A percentile compares a stretch with the other conserved stretches of the same genome.
phyloP scores from a whole-genome alignment of 2,329 filamentous ascomycete species.

The Ilyonectria mors-panacis region DNA sequence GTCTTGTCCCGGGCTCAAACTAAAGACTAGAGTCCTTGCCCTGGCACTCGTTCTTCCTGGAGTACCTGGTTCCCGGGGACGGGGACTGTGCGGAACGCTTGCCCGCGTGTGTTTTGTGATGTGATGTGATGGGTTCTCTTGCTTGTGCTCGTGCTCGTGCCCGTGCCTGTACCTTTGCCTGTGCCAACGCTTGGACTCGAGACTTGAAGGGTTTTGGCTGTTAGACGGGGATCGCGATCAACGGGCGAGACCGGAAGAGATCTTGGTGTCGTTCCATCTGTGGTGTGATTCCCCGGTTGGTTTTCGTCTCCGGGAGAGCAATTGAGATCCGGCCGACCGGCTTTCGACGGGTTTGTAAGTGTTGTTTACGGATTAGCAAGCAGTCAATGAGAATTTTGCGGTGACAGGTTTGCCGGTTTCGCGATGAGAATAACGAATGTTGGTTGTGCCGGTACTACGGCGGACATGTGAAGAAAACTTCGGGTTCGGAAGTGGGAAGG shows the following conservation, averaged over 20 bases:
- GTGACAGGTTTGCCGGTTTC: neutral
- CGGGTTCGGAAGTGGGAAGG: neutral
- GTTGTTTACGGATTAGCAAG: neutral
- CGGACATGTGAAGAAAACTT: neutral
- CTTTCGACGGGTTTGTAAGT: neutral
- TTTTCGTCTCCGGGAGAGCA: conserved; percentile 24
- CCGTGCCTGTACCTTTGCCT: neutral
- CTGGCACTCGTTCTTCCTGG: conserved; percentile 5
- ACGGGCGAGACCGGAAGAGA: conserved; percentile 25
- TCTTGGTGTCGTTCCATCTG: conserved; percentile 30
- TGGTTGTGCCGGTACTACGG: neutral
- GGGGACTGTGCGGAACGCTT: neutral
- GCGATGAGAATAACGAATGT: neutral
- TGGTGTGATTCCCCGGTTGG: conserved; percentile 28
- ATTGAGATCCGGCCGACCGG: conserved; percentile 15
- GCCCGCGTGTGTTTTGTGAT: neutral
- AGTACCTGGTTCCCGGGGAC: conserved; percentile 15
- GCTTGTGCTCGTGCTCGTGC: neutral
- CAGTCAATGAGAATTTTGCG: neutral
- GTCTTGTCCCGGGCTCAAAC: conserved; percentile 11
- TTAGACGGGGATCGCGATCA: conserved; percentile 12
- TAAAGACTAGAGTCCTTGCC: neutral
- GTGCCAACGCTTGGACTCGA: conserved; percentile 5
- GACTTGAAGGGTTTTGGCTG: neutral
- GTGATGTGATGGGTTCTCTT: neutral